phyloP scores from a whole-genome alignment of 768 basidiomycete species.

The Pulveroboletus sp. region DNA sequence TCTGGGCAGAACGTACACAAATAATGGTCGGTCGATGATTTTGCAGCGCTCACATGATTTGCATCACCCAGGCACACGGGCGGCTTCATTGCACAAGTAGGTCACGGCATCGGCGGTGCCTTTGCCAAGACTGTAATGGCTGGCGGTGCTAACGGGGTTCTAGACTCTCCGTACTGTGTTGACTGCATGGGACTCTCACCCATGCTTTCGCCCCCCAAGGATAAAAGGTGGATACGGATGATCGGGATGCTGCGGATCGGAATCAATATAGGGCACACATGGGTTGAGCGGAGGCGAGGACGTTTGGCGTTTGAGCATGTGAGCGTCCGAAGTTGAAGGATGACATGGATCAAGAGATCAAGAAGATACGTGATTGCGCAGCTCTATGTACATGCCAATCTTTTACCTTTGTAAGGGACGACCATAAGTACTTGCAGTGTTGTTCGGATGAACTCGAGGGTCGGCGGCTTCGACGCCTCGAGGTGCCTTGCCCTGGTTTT shows the following conservation, averaged over 20 bases:
- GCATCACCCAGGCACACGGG: conserved; percentile 9
- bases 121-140: conserved; percentile 7
- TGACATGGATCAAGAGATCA: conserved; percentile 8
- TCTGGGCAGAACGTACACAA: no score
- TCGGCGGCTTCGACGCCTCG: background rate
- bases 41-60: conserved; percentile 3
- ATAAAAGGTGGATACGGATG: background rate
- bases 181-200: no score
- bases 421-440: background rate
- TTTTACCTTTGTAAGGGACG: conserved; percentile 12
- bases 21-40: background rate
- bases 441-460: background rate
- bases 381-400: conserved; percentile 12
- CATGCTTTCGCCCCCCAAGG: background rate
- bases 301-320: background rate
- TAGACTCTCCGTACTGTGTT: background rate
- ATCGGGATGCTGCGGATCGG: background rate
- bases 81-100: background rate
- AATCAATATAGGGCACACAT: background rate
- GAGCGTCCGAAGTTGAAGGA: background rate
- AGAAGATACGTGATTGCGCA: background rate
- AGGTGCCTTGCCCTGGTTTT: conserved; percentile 3
- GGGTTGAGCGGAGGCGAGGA: background rate
- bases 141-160: conserved; percentile 8
- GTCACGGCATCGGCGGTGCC: conserved; percentile 13